Percentiles rank a stretch among this genome's conserved stretches.
Evolutionary conservation across 345 rosid species (phyloP).

Genomic region (Eucalyptus polybractea): DNA sequence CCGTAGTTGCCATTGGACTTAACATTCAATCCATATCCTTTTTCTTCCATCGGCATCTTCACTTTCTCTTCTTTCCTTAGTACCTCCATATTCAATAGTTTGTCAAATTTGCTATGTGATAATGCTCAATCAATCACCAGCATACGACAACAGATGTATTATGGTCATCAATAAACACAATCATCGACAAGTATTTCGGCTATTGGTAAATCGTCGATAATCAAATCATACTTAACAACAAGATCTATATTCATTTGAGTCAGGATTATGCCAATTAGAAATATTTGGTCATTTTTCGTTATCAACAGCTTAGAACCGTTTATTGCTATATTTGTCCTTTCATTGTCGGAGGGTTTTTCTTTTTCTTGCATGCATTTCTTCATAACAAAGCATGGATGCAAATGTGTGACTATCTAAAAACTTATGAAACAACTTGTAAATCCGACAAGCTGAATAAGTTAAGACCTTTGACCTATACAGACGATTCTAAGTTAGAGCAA

Average conservation of each 20-base stretch:
- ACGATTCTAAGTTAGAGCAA: background rate
- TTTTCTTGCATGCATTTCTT: background rate
- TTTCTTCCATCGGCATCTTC: background rate
- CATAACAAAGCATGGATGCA: background rate
- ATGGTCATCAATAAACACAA: background rate
- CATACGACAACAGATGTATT: background rate
- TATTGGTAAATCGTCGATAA: no score
- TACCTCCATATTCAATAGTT: no score
- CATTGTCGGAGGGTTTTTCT: accelerated
- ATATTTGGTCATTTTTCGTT: background rate
- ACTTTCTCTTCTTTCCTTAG: background rate
- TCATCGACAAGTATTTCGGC: background rate
- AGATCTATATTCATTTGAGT: background rate
- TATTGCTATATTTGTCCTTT: background rate
- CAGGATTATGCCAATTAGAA: accelerated
- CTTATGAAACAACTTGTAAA: background rate
- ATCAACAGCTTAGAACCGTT: background rate
- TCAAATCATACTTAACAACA: background rate
- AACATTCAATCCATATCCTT: background rate
- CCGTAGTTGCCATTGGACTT: background rate
- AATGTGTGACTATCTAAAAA: background rate
- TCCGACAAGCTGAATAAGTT: background rate
- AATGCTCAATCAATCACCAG: background rate
- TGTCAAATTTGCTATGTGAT: background rate
- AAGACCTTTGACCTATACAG: background rate